phyloP scores from a whole-genome alignment of 2,329 filamentous ascomycete species.

The Aspergillus piperis region DNA sequence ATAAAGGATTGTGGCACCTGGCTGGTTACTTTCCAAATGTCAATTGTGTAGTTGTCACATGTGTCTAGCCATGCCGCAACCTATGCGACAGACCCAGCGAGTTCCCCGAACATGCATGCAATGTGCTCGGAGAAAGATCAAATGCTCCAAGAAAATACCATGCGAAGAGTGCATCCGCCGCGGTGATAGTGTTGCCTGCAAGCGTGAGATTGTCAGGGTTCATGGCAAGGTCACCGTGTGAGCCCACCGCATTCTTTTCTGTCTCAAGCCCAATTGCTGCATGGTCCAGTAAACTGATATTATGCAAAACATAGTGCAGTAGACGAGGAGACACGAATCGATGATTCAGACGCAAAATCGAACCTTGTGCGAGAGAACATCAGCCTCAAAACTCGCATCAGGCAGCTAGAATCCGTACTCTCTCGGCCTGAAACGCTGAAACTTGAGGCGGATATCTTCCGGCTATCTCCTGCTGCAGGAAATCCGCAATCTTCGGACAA shows the following conservation, averaged over 20 bases:
- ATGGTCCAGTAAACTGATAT: background rate
- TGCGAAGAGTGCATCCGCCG: conserved; percentile 9
- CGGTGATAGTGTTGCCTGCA: conserved; percentile 1
- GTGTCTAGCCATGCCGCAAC: background rate
- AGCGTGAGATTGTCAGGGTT: conserved; percentile 8
- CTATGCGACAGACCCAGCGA: conserved; percentile 9
- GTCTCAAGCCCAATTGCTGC: background rate
- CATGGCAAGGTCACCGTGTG: conserved; percentile 8
- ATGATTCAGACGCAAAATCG: background rate
- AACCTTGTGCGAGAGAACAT: background rate
- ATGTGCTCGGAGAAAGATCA: conserved; percentile 9
- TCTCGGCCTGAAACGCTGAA: conserved; percentile 1
- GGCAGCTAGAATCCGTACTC: conserved; percentile 5
- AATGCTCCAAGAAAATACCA: conserved; percentile 10
- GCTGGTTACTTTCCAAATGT: background rate
- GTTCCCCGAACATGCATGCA: conserved; percentile 7
- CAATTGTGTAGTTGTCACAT: background rate
- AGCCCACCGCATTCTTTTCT: background rate
- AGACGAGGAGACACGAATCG: background rate
- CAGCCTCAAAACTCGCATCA: conserved; percentile 8
- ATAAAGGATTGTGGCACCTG: background rate
- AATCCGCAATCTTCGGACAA: background rate
- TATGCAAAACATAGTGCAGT: background rate
- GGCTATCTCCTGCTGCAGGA: background rate
- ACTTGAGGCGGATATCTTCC: background rate